Percentiles rank a stretch among this genome's conserved stretches.
phyloP scores from a whole-genome alignment of 495 filamentous ascomycete genomes.

The Xylaria cubensis region DNA sequence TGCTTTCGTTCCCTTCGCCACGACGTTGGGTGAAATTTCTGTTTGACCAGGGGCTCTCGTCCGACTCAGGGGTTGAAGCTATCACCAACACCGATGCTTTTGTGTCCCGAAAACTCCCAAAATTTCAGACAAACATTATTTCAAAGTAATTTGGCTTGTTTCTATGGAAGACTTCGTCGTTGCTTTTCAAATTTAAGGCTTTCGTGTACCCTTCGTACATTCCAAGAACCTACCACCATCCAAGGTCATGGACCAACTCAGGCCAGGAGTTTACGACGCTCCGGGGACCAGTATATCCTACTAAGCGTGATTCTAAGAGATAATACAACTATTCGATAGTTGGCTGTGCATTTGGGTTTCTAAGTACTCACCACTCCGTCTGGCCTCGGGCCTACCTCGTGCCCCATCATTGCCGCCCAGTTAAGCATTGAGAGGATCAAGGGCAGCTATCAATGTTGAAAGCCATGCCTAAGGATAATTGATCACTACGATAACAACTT shows the following conservation, averaged over 20 bases:
- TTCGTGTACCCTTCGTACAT: background rate
- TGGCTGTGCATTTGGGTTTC: background rate
- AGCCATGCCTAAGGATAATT: background rate
- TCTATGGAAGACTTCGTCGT: no score
- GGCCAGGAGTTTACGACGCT: background rate
- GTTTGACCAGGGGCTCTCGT: background rate
- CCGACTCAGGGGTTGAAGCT: constrained; percentile 23
- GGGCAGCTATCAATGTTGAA: background rate
- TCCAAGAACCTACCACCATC: background rate
- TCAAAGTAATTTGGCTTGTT: no score
- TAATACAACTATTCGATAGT: background rate
- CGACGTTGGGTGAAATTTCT: background rate
- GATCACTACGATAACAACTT: background rate
- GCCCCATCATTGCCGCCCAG: background rate
- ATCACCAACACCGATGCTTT: constrained; percentile 9
- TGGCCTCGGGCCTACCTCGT: background rate
- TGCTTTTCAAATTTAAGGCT: background rate
- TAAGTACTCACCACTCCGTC: background rate
- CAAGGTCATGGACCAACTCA: background rate
- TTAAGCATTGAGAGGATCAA: background rate
- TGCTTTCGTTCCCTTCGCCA: background rate
- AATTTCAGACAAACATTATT: background rate
- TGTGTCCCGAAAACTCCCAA: background rate
- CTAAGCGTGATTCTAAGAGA: background rate
- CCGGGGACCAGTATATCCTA: background rate